Evolutionary conservation across 441 rosid species (phyloP).

Genomic region (Eruca vesicaria): DNA sequence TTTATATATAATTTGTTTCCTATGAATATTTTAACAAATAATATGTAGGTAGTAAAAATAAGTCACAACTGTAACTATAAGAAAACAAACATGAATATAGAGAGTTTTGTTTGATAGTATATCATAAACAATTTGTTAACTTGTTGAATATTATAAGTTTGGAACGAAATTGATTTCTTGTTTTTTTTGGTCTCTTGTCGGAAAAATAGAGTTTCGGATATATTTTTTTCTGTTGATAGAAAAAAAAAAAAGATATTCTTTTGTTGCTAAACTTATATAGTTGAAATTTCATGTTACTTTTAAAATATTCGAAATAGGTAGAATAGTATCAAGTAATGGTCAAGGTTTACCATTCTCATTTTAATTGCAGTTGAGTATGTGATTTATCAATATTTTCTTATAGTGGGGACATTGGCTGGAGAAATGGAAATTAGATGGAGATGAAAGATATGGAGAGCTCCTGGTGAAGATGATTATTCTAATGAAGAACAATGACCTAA

Average conservation of each 20-base stretch:
- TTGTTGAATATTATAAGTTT: not conserved
- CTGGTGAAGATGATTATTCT: constrained; percentile 59
- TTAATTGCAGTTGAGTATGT: not conserved
- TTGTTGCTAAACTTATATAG: not conserved
- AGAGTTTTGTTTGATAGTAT: not conserved
- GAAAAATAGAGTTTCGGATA: not conserved
- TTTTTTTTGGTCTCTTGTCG: not conserved
- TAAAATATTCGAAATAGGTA: not conserved
- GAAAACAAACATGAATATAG: not conserved
- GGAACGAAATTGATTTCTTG: not conserved
- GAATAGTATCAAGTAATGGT: not conserved
- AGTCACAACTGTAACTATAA: not conserved
- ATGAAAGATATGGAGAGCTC: constrained; percentile 60
- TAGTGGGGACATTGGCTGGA: constrained; percentile 88
- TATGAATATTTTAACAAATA: not conserved
- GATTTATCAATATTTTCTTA: not conserved
- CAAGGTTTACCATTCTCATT: not conserved
- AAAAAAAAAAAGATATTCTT: too few species aligned
- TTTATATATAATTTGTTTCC: not conserved
- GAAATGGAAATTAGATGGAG: constrained; percentile 46
- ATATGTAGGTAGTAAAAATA: not conserved
- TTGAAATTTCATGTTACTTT: not conserved
- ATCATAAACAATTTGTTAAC: not conserved
- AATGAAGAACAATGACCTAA: constrained; percentile 29
- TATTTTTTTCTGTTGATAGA: too few species aligned